Evolutionary conservation across 257 asterid species (phyloP), one percentile per base, ranked within the genome.

Genomic region (Nicotiana otophora): DNA sequence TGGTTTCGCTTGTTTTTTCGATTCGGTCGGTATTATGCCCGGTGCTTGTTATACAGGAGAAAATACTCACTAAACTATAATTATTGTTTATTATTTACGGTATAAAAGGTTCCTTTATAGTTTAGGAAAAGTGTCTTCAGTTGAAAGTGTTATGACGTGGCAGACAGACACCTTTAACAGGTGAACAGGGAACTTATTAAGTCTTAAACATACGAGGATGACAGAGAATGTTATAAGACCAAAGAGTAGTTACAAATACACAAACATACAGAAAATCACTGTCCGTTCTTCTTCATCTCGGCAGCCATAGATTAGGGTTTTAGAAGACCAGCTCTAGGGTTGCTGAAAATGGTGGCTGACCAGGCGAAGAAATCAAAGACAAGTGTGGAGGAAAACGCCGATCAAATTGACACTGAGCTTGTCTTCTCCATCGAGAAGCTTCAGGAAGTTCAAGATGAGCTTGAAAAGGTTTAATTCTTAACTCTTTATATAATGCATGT

Each of bases 381-480:
- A 4, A 65, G 83, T 1, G 85, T 65, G 5, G 90, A 86, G 67
- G 93, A 85, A 33, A 89, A 87, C 42, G 23, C 68, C 57, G 81
- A 70, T 83, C 84, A 36, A 28, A 82, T 82, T 79, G 85, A 64
- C 77, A 64, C 23, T 64, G 86, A 86, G 6, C 80, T 83, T 62
- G 67, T 78, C 54, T 39, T 28, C 82, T 81, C 91, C 54, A 84
- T 89, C 36, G 89, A 89, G 76, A 88, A 87, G 86, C 91, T 91
- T 61, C 88, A 87, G 23, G 87, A 87, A 78, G 82, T 88, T 33
- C 95, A 90, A 62, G 89, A 88, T 0, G 91, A 91, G 31, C 88
- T 91, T 17, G 87, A 84, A 20, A 85, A 88, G 95, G 95, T 91
- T 53, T 23, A 5, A 53, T 58, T 3, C 33, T 78, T 83, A 64